Evolutionary conservation across 2,329 filamentous ascomycete species (phyloP).

Genomic region (Atkinsonella texensis): DNA sequence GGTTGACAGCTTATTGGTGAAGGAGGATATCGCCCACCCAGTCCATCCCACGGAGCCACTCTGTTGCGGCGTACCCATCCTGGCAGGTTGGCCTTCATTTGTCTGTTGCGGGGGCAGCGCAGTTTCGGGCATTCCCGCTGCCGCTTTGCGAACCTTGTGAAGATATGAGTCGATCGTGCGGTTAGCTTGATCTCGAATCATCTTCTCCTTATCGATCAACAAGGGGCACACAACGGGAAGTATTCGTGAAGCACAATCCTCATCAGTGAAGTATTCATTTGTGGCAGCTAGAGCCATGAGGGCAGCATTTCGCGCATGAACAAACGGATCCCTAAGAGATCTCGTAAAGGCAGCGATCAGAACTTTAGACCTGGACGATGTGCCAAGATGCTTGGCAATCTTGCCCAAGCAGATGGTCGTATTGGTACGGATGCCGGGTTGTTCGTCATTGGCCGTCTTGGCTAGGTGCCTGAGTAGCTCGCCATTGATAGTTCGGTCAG

Average conservation of each 20-base stretch:
- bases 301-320: conserved; percentile 84
- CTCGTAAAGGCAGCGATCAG: conserved; percentile 85
- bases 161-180: conserved; percentile 85
- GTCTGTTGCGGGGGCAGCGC: conserved; percentile 54
- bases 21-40: conserved; percentile 96
- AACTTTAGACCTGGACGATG: conserved; percentile 72
- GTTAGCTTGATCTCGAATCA: conserved; percentile 81
- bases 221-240: conserved; percentile 74
- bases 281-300: conserved; percentile 80
- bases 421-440: conserved; percentile 93
- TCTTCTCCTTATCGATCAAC: conserved; percentile 89
- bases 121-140: conserved; percentile 67
- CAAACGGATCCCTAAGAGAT: conserved; percentile 82
- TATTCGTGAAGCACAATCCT: conserved; percentile 76
- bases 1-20: conserved; percentile 83
- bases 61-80: conserved; percentile 68
- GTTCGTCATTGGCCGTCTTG: conserved; percentile 94
- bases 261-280: conserved; percentile 72
- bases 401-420: conserved; percentile 96
- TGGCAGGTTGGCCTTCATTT: conserved; percentile 43
- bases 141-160: conserved; percentile 68
- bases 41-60: conserved; percentile 56
- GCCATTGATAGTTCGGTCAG: conserved; percentile 85
- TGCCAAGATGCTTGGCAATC: conserved; percentile 79
- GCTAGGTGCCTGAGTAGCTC: conserved; percentile 83